These are phyloP conservation scores for Botrytis cinerea DNA, from an alignment of 2,329 filamentous ascomycete species.

Conservation along the genomic window DNA sequence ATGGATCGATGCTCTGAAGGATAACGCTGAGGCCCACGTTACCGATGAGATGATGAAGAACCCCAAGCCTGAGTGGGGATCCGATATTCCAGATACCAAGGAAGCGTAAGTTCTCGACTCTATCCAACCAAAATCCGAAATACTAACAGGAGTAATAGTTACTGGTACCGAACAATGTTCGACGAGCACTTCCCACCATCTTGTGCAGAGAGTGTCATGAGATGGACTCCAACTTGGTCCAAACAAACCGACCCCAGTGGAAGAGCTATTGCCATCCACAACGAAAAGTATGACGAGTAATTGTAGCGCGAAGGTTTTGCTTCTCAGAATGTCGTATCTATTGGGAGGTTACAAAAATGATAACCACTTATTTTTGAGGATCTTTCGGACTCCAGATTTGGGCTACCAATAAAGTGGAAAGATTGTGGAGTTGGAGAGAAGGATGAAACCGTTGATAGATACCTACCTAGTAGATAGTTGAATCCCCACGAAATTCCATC, in stretches of 20 bases:
- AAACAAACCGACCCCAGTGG: conserved; percentile 95
- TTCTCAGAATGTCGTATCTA: conserved; percentile 5
- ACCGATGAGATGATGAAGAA: conserved; percentile 99
- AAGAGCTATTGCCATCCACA: conserved; percentile 74
- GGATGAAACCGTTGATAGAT: conserved; percentile 20
- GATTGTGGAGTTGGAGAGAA: conserved; percentile 26
- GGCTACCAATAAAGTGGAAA: neutral
- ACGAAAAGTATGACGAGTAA: conserved; percentile 66
- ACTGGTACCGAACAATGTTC: conserved; percentile 99
- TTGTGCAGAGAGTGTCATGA: conserved; percentile 90
- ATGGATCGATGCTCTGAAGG: conserved; percentile 97
- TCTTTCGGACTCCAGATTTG: neutral
- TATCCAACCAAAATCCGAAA: neutral
- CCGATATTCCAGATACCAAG: conserved; percentile 92
- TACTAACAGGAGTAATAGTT: conserved; percentile 49
- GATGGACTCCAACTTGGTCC: conserved; percentile 97
- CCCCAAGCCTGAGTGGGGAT: conserved; percentile 94
- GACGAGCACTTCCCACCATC: conserved; percentile 95
- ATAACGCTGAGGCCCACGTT: conserved; percentile 84
- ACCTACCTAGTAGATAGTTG: conserved; percentile 14
- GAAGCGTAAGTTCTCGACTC: conserved; percentile 67
- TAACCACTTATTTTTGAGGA: neutral
- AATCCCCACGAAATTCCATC: conserved; percentile 12
- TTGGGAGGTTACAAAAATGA: neutral
- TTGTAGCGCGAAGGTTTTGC: conserved; percentile 25